A percentile compares a stretch with the other conserved stretches of the same genome.
These are phyloP conservation scores for Pyrus betulifolia DNA, from an alignment of 306 rosid genomes.

Conservation along the genomic window DNA sequence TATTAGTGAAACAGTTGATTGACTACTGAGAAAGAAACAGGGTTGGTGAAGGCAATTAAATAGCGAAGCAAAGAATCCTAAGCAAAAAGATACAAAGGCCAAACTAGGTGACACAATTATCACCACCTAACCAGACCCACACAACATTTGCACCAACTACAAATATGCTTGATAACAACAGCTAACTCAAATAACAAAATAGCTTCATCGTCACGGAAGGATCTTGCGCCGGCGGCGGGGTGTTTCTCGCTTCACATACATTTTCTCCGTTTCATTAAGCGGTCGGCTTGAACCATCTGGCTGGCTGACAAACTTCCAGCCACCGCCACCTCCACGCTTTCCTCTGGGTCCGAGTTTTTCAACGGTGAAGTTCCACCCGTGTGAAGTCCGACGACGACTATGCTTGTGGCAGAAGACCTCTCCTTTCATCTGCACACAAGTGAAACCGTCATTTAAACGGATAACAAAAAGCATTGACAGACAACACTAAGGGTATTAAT, in stretches of 20 bases:
- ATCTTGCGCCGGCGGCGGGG: slow-evolving; percentile 74
- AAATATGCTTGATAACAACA: neutral
- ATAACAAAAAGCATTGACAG: neutral
- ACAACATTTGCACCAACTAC: neutral
- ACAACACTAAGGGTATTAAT: neutral
- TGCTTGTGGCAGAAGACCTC: slow-evolving; percentile 77
- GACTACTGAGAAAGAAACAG: neutral
- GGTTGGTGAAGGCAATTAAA: neutral
- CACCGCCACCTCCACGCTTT: slow-evolving; percentile 76
- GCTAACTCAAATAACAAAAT: neutral
- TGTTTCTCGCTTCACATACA: slow-evolving; percentile 81
- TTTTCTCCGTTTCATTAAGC: slow-evolving; percentile 73
- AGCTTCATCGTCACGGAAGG: slow-evolving; percentile 45
- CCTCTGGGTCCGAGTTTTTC: slow-evolving; percentile 81
- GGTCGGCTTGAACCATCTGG: slow-evolving; percentile 89
- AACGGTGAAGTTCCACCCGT: slow-evolving; percentile 75
- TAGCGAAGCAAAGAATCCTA: neutral
- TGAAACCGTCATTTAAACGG: slow-evolving; percentile 7
- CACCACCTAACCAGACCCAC: neutral
- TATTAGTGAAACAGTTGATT: neutral
- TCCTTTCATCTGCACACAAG: slow-evolving; percentile 57
- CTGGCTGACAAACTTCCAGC: slow-evolving; percentile 83
- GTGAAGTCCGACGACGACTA: slow-evolving; percentile 62
- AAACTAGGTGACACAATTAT: neutral
- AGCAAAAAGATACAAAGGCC: neutral